phyloP scores from a whole-genome alignment of 495 filamentous ascomycete genomes.

The Hyphodiscus hymeniophilus region DNA sequence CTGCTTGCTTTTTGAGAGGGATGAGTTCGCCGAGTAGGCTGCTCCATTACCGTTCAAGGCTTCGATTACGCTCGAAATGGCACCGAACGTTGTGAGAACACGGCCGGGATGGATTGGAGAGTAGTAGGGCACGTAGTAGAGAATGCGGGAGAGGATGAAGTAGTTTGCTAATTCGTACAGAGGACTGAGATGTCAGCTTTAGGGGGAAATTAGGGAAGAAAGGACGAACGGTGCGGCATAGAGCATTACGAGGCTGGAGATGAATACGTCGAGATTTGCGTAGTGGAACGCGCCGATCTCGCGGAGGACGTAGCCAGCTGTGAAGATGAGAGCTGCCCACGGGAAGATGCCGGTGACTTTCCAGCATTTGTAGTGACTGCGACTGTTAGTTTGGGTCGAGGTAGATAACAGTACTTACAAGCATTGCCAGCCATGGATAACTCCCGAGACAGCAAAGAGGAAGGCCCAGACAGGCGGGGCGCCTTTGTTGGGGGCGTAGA shows the following conservation, averaged over 20 bases:
- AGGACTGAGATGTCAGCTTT: constrained; percentile 38
- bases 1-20: constrained; percentile 32
- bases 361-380: constrained; percentile 38
- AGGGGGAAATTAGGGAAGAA: background rate
- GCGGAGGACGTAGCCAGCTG: constrained; percentile 51
- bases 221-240: constrained; percentile 55
- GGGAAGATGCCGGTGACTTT: constrained; percentile 47
- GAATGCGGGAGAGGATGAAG: constrained; percentile 63
- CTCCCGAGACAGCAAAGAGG: constrained; percentile 52
- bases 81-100: constrained; percentile 66
- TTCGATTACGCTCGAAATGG: constrained; percentile 55
- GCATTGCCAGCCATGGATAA: constrained; percentile 54
- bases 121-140: constrained; percentile 73
- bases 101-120: constrained; percentile 72
- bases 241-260: constrained; percentile 51
- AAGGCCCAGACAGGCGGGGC: constrained; percentile 60
- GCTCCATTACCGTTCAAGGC: constrained; percentile 63
- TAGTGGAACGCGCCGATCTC: constrained; percentile 51
- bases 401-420: constrained; percentile 38
- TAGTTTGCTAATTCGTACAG: constrained; percentile 70
- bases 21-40: constrained; percentile 45
- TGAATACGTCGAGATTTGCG: constrained; percentile 46
- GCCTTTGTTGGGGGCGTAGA: constrained; percentile 68
- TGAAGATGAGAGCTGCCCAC: constrained; percentile 38
- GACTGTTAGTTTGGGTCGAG: background rate